phyloP scores from a whole-genome alignment of 306 rosid genomes.

The Calophaca sinica region DNA sequence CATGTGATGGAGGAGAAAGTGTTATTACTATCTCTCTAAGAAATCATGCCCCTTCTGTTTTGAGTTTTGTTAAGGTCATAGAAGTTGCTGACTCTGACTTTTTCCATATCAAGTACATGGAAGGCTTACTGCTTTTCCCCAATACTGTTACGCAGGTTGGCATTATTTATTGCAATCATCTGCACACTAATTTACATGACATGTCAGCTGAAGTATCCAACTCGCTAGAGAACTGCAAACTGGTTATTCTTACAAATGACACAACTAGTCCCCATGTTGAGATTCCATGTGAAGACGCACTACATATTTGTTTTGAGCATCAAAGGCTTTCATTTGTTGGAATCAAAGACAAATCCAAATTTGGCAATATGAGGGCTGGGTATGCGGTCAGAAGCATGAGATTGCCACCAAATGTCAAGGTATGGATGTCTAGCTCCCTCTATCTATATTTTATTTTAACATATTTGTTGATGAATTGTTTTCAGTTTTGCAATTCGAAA shows the following conservation, averaged over 20 bases:
- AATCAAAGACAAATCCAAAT: conserved; percentile 51
- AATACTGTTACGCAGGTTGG: conserved; percentile 75
- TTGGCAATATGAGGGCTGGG: conserved; percentile 50
- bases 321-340: conserved; percentile 57
- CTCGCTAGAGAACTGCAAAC: conserved; percentile 63
- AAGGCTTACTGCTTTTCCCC: conserved; percentile 81
- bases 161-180: conserved; percentile 61
- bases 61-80: conserved; percentile 61
- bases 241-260: conserved; percentile 75
- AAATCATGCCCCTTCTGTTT: conserved; percentile 60
- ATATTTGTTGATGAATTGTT: conserved; percentile 26
- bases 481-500: background rate
- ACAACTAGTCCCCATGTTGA: conserved; percentile 72
- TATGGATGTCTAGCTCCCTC: conserved; percentile 44
- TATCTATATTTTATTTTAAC: conserved; percentile 23
- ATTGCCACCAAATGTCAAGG: conserved; percentile 55
- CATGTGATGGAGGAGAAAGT: conserved; percentile 51
- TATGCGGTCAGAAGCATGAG: conserved; percentile 48
- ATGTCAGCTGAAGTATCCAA: conserved; percentile 49
- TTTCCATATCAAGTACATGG: conserved; percentile 63
- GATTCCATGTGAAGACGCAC: conserved; percentile 73
- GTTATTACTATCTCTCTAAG: conserved; percentile 62
- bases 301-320: conserved; percentile 63
- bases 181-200: conserved; percentile 46
- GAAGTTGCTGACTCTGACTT: conserved; percentile 60